Evolutionary conservation across 148 eudicot species (phyloP), one percentile per base, ranked within the genome.

Genomic region (Agrostemma githago): DNA sequence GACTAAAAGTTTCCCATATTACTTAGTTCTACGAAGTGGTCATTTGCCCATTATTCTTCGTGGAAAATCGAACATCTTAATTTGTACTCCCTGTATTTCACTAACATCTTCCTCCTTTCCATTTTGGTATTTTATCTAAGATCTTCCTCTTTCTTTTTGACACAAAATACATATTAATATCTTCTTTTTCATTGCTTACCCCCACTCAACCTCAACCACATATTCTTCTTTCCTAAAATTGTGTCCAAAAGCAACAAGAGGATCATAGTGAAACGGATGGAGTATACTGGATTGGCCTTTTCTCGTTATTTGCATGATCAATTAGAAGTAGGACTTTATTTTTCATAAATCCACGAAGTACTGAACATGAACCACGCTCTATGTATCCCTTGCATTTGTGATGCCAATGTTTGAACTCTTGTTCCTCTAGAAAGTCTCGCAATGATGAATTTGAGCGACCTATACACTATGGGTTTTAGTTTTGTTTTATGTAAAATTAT

Each of bases 321-420:
- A 14, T 66, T 11, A 66, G 70, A 41, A 66, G 26, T 66, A 43
- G 70, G 69, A 62, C 41, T 3, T 62, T 46, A 15, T 44, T 73
- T 62, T 11, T 46, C 60, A 58, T 15, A 9, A 66, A 43, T 17
- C 44, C 20, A n/a, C 43, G 42, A 74, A 66, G 10, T 66, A 41
- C 7, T 34, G 19, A 15, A 3, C 66, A 68, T 59, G 46, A 60
- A 15, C 54, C 39, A 68, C 59, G 39, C 58, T 34, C 39, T 11
- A 42, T 48, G 11, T 76, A 42, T 74, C 51, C 38, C 57, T 12
- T 74, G 8, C 12, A 15, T 21, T 37, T 39, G 43, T 15, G 11
- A 53, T 65, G 39, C 62, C 39, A 7, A 64, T 12, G 26, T 41
- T 58, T 71, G 44, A 41, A 26, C 42, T 8, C 20, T 5, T 4